These are phyloP conservation scores for Xylaria telfairii DNA, from an alignment of 495 filamentous ascomycete species.

Conservation along the genomic window DNA sequence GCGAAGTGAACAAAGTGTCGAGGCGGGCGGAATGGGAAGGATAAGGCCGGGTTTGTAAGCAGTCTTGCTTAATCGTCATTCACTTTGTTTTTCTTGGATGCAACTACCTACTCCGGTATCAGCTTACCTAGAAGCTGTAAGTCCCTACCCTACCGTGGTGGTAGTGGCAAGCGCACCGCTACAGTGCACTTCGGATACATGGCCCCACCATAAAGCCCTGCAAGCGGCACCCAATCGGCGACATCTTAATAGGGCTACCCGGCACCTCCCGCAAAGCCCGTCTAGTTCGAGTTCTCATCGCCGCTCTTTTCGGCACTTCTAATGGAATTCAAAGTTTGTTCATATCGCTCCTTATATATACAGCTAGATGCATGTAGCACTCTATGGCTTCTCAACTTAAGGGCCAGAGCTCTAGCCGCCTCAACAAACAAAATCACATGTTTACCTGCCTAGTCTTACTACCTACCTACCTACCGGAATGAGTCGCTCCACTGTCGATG, in stretches of 20 bases:
- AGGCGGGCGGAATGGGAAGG: conserved; percentile 20
- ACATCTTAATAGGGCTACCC: too few relatives aligned
- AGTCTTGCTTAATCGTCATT: conserved; percentile 18
- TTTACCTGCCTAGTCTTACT: too few relatives aligned
- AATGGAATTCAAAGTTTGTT: neutral
- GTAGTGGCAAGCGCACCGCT: neutral
- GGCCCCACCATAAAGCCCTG: too few relatives aligned
- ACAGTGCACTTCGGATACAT: neutral
- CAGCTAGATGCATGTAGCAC: neutral
- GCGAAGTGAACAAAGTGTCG: neutral
- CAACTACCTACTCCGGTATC: too few relatives aligned
- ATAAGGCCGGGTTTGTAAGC: conserved; percentile 21
- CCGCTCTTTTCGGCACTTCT: neutral
- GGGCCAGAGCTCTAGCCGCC: neutral
- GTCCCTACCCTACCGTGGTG: too few relatives aligned
- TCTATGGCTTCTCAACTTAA: neutral
- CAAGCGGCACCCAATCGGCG: too few relatives aligned
- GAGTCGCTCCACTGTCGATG: neutral
- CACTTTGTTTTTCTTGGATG: neutral
- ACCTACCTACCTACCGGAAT: neutral
- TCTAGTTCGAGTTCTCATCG: neutral
- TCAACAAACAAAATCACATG: neutral
- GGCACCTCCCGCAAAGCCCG: neutral
- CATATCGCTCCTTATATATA: neutral
- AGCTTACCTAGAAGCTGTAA: too few relatives aligned